Percentiles rank a stretch among this genome's conserved stretches.
Conservation (phyloP, 192 early-diverging fungal genomes). For the Ambispora gerdemannii region DNA sequence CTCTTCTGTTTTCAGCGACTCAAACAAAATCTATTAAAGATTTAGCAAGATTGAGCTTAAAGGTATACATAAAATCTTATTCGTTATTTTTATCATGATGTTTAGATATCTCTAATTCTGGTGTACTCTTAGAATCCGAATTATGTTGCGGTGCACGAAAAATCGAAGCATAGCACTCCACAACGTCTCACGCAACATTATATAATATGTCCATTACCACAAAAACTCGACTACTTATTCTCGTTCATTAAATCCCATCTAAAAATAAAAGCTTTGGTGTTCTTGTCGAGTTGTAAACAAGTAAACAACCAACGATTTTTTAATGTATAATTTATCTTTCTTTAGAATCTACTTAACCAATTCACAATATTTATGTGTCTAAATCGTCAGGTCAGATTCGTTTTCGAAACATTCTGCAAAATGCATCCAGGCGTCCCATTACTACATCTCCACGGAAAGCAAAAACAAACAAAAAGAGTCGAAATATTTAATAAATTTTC, state of each 20-base stretch:
- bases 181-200: constrained; percentile 81
- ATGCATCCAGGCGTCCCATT: constrained; percentile 90
- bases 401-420: constrained; percentile 94
- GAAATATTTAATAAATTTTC: constrained; percentile 93
- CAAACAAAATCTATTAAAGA: constrained; percentile 96
- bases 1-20: constrained; percentile 95
- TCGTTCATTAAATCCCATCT: constrained; percentile 95
- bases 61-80: constrained; percentile 34
- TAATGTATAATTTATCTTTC: constrained; percentile 7
- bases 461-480: constrained; percentile 91
- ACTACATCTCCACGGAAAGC: constrained; percentile 92
- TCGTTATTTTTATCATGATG: constrained; percentile 15
- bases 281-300: constrained; percentile 96
- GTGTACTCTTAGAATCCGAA: constrained; percentile 71
- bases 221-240: constrained; percentile 94
- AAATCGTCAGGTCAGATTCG: constrained; percentile 63
- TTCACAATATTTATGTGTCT: constrained; percentile 4
- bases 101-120: too few relatives aligned
- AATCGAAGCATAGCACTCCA: constrained; percentile 73
- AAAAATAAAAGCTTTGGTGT: constrained; percentile 85
- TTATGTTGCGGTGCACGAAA: constrained; percentile 93
- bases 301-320: constrained; percentile 36
- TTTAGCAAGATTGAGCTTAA: constrained; percentile 83
- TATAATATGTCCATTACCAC: constrained; percentile 73
- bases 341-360: neutral